Conservation (phyloP, 177 flowering plant genomes). For the Vitis hybrid region DNA sequence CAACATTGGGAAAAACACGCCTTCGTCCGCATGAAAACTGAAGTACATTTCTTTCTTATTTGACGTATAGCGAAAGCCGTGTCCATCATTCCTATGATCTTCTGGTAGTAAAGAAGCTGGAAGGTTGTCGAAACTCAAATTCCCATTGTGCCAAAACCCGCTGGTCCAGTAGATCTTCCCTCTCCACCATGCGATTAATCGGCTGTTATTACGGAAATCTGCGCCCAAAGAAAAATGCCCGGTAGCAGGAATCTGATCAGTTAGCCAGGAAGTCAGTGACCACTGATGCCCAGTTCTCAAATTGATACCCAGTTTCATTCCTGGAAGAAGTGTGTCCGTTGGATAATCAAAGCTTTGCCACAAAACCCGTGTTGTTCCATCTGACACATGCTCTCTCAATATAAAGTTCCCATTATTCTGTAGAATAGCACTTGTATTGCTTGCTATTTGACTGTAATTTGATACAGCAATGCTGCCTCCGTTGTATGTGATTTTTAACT, state of each 20-base stretch:
- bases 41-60: constrained; percentile 11
- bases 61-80: not conserved
- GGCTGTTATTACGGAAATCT: constrained; percentile 5
- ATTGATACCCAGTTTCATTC: constrained; percentile 31
- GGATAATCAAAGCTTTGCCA: constrained; percentile 32
- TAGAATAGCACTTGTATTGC: constrained; percentile 12
- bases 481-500: not conserved
- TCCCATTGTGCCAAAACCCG: constrained; percentile 7
- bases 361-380: constrained; percentile 6
- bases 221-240: constrained; percentile 21
- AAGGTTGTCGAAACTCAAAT: not conserved
- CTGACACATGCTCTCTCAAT: constrained; percentile 8
- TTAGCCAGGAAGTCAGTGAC: constrained; percentile 18
- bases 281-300: constrained; percentile 13
- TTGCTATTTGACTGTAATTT: not conserved
- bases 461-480: not conserved
- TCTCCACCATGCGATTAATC: constrained; percentile 12
- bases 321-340: constrained; percentile 24
- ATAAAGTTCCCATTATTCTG: constrained; percentile 19
- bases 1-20: constrained; percentile 3
- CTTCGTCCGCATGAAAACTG: not conserved
- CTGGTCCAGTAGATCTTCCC: constrained; percentile 12
- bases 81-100: not conserved
- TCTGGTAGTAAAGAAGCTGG: not conserved
- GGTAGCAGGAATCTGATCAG: not conserved